A percentile compares a stretch with the other conserved stretches of the same genome.
phyloP scores from a whole-genome alignment of 805 yeast species.

The Tetrapisispora taiwanensis region DNA sequence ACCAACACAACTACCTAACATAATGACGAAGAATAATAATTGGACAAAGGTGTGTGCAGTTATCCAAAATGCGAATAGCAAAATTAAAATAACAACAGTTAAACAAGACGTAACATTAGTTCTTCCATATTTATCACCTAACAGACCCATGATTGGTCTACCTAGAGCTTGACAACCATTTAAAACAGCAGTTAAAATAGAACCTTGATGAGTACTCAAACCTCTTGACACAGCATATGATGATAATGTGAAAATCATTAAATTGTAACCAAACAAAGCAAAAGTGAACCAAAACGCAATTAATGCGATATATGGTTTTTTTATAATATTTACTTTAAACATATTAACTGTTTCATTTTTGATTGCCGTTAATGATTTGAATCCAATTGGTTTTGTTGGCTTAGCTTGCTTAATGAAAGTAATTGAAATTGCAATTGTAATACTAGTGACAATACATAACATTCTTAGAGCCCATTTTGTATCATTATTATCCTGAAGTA shows the following conservation, averaged over 20 bases:
- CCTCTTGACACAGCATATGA: constrained; percentile 43
- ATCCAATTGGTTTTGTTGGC: constrained; percentile 24
- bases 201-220: constrained; percentile 32
- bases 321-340: constrained; percentile 21
- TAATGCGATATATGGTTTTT: constrained; percentile 25
- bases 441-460: constrained; percentile 34
- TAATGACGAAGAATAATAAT: constrained; percentile 33
- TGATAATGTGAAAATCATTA: constrained; percentile 38
- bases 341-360: constrained; percentile 16
- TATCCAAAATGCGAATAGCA: constrained; percentile 42
- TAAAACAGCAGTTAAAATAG: constrained; percentile 36
- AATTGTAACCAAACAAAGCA: constrained; percentile 33
- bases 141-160: constrained; percentile 38
- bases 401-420: constrained; percentile 38
- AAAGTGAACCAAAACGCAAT: constrained; percentile 32
- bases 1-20: constrained; percentile 38
- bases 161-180: constrained; percentile 41
- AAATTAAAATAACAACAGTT: constrained; percentile 29
- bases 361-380: constrained; percentile 19
- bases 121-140: constrained; percentile 39
- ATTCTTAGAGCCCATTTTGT: constrained; percentile 40
- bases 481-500: constrained; percentile 34
- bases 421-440: constrained; percentile 32
- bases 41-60: constrained; percentile 34
- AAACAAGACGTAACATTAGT: constrained; percentile 35